These are phyloP conservation scores for Cercis canadensis DNA, from an alignment of 306 rosid species.

Conservation along the genomic window DNA sequence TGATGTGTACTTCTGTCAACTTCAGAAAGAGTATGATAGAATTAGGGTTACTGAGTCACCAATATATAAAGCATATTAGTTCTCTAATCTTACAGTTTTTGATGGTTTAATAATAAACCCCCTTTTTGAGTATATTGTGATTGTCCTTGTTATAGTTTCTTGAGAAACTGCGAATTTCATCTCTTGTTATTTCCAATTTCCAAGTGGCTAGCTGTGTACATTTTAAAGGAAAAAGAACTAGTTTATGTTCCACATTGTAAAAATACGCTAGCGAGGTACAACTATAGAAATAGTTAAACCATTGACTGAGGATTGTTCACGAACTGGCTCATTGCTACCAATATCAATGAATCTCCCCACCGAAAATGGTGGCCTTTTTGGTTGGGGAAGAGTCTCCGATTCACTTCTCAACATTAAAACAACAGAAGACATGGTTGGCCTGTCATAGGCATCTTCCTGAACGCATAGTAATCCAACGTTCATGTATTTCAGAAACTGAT, in stretches of 20 bases:
- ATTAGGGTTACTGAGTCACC: background rate
- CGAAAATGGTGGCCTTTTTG: conserved; percentile 44
- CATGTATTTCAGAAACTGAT: conserved; percentile 42
- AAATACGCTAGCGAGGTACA: too few relatives aligned
- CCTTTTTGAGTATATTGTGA: too few relatives aligned
- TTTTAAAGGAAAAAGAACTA: too few relatives aligned
- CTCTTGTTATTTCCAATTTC: too few relatives aligned
- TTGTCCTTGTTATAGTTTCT: too few relatives aligned
- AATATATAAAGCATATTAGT: too few relatives aligned
- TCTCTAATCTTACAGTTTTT: too few relatives aligned
- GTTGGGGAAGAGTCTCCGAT: conserved; percentile 31
- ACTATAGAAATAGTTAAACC: conserved; percentile 36
- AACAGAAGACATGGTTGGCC: conserved; percentile 58
- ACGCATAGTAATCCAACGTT: conserved; percentile 53
- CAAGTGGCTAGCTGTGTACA: too few relatives aligned
- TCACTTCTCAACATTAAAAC: conserved; percentile 50
- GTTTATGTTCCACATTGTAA: too few relatives aligned
- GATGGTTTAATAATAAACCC: too few relatives aligned
- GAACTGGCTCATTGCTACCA: background rate
- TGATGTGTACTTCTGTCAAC: background rate
- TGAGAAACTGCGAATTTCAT: too few relatives aligned
- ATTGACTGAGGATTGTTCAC: conserved; percentile 26
- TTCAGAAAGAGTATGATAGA: conserved; percentile 1
- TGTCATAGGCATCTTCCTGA: conserved; percentile 55
- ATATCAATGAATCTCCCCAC: conserved; percentile 38